Evolutionary conservation across 768 basidiomycete genomes (phyloP).

Genomic region (Leccinum aurantiacum): DNA sequence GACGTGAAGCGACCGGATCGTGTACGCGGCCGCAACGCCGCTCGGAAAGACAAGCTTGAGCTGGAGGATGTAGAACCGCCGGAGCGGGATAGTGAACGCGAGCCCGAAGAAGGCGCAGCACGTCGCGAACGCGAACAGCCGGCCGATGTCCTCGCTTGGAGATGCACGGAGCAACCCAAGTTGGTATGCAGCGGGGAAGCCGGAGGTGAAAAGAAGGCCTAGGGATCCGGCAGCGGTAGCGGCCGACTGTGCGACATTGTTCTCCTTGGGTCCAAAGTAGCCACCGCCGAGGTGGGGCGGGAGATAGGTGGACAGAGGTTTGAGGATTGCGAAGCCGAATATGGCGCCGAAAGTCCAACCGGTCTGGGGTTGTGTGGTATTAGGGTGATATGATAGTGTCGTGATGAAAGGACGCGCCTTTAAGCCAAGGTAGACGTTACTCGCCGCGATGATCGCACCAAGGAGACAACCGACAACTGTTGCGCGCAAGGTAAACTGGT

Average conservation of each 20-base stretch:
- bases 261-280: constrained; percentile 5
- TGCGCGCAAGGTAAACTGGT: background rate
- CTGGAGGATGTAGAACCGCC: constrained; percentile 1
- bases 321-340: constrained; percentile 3
- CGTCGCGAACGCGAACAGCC: background rate
- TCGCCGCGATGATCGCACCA: constrained; percentile 1
- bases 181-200: constrained; percentile 1
- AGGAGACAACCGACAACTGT: background rate
- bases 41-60: constrained; percentile 4
- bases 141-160: background rate
- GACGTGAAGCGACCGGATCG: background rate
- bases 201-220: constrained; percentile 1
- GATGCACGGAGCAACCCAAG: background rate
- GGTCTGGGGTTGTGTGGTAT: background rate
- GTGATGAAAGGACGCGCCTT: background rate
- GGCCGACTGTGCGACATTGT: constrained; percentile 1
- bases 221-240: constrained; percentile 3
- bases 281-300: background rate
- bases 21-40: background rate
- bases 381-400: background rate
- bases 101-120: constrained; percentile 5
- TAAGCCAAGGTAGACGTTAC: constrained; percentile 4
- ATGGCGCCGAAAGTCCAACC: constrained; percentile 4
- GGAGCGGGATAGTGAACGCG: background rate
- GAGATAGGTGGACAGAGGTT: background rate